Conservation (phyloP, 768 basidiomycete species). For the Tephrocybe sp. region DNA sequence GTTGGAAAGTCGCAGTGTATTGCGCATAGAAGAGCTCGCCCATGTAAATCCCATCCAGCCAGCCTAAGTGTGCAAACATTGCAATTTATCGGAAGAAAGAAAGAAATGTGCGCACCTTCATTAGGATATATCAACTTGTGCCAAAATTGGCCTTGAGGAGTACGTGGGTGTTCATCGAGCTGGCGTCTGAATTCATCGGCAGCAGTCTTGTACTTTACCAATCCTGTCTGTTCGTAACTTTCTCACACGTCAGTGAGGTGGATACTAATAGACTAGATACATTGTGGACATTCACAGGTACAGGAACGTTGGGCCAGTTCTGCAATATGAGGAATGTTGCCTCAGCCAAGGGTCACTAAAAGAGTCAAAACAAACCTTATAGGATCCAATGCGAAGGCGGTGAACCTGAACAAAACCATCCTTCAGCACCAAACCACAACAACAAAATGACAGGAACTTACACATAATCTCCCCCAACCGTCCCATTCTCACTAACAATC, state of each 20-base stretch:
- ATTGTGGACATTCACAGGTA: constrained; percentile 29
- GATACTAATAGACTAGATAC: background rate
- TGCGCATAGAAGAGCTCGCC: constrained; percentile 43
- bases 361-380: constrained; percentile 26
- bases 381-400: constrained; percentile 35
- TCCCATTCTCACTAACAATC: constrained; percentile 42
- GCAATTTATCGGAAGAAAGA: background rate
- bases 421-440: background rate
- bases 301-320: constrained; percentile 40
- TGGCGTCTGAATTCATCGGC: constrained; percentile 39
- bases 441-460: constrained; percentile 17
- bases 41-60: constrained; percentile 50
- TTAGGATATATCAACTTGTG: constrained; percentile 43
- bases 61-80: constrained; percentile 26
- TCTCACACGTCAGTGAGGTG: background rate
- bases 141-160: constrained; percentile 47
- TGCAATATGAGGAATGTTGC: constrained; percentile 7
- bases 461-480: constrained; percentile 40
- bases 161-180: constrained; percentile 42
- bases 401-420: constrained; percentile 27
- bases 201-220: constrained; percentile 40
- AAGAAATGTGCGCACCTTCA: constrained; percentile 31
- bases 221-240: constrained; percentile 34
- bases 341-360: background rate
- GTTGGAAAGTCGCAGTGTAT: constrained; percentile 37